These are phyloP conservation scores for Podila horticola DNA, from an alignment of 192 early-diverging fungal species.

Conservation along the genomic window DNA sequence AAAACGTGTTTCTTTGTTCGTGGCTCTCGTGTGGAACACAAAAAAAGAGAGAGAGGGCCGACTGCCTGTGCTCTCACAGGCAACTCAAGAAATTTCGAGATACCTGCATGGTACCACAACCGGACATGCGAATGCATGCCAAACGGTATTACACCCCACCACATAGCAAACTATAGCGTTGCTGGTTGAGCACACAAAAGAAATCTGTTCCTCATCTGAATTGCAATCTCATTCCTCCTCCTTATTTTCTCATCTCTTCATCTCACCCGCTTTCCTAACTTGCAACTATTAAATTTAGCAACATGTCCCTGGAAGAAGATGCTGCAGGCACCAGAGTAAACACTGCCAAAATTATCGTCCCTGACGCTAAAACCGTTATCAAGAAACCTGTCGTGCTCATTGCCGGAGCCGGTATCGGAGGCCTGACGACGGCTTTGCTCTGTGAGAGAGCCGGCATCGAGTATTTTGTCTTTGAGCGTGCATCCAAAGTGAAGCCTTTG, in stretches of 20 bases:
- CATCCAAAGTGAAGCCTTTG: not conserved
- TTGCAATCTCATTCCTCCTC: not conserved
- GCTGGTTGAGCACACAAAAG: too few species aligned
- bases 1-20: too few species aligned
- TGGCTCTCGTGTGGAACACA: too few species aligned
- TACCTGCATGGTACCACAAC: too few species aligned
- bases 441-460: slow-evolving; percentile 1
- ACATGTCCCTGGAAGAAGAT: not conserved
- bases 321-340: not conserved
- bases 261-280: not conserved
- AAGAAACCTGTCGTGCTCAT: not conserved
- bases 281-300: not conserved
- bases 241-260: not conserved
- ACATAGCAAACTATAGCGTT: too few species aligned
- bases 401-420: not conserved
- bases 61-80: too few species aligned
- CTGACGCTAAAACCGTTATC: not conserved
- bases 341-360: not conserved
- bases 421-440: not conserved
- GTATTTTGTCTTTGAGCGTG: not conserved
- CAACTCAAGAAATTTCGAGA: too few species aligned
- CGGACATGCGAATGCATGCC: too few species aligned
- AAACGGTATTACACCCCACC: too few species aligned
- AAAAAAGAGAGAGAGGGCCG: too few species aligned
- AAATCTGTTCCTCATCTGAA: too few species aligned